Conservation (phyloP, 2,329 filamentous ascomycete species). For the Cordyceps javanica region DNA sequence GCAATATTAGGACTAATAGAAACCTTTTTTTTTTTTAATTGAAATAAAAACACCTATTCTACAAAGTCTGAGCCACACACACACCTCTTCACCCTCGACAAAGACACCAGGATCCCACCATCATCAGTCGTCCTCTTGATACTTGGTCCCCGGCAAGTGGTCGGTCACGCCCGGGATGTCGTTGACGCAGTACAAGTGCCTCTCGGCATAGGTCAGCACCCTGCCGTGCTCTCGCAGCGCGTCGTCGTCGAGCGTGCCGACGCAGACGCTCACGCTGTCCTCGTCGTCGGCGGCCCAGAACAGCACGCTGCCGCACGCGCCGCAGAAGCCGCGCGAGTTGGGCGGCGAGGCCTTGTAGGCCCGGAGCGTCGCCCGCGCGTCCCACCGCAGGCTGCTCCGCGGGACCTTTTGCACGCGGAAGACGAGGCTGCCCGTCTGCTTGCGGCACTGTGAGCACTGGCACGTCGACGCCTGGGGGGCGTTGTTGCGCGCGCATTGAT, state of each 20-base stretch:
- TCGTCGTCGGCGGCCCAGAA: constrained; percentile 34
- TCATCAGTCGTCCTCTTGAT: constrained; percentile 16
- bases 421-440: constrained; percentile 42
- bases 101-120: no score
- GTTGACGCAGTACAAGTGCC: constrained; percentile 37
- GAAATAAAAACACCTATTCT: neutral
- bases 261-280: constrained; percentile 28
- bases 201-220: constrained; percentile 31
- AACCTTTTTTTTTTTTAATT: no score
- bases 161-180: constrained; percentile 45
- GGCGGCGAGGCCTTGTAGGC: constrained; percentile 35
- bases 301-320: constrained; percentile 42
- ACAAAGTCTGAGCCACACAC: no score
- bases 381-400: constrained; percentile 29
- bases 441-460: constrained; percentile 51
- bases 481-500: neutral
- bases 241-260: constrained; percentile 41
- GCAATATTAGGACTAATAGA: no score
- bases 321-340: constrained; percentile 42
- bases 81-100: no score
- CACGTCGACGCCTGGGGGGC: constrained; percentile 37
- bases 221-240: constrained; percentile 33
- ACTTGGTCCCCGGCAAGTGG: constrained; percentile 24
- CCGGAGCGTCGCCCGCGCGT: constrained; percentile 26
- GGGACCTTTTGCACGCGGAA: constrained; percentile 35